Percentiles rank a stretch among this genome's conserved stretches.
phyloP scores from a whole-genome alignment of 139 green algal genomes.

The Choricystis sp. region DNA sequence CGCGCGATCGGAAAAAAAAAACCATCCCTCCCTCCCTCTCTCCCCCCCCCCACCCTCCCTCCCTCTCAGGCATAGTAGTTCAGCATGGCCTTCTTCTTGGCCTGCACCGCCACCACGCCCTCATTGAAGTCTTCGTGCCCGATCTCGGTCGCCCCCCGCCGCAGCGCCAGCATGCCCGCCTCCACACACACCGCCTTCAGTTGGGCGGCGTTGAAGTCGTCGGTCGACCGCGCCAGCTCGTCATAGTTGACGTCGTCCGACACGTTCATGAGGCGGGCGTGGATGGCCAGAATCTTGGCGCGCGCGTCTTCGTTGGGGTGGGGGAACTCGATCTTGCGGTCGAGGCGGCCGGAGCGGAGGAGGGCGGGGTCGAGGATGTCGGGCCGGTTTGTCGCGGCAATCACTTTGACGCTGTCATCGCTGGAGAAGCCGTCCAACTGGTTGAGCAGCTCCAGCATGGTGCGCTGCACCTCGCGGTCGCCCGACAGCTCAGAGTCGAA shows the following conservation, averaged over 20 bases:
- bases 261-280: slow-evolving; percentile 71
- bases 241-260: slow-evolving; percentile 91
- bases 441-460: slow-evolving; percentile 96
- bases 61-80: slow-evolving; percentile 70
- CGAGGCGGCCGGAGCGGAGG: slow-evolving; percentile 84
- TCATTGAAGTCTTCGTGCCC: slow-evolving; percentile 98
- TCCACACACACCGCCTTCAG: slow-evolving; percentile 92
- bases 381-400: slow-evolving; percentile 94
- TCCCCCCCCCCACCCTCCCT: not conserved
- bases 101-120: slow-evolving; percentile 90
- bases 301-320: slow-evolving; percentile 92
- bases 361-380: slow-evolving; percentile 97
- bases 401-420: slow-evolving; percentile 86
- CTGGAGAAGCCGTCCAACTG: slow-evolving; percentile 89
- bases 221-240: slow-evolving; percentile 84
- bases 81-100: slow-evolving; percentile 97
- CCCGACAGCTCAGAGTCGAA: slow-evolving; percentile 86
- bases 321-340: slow-evolving; percentile 99
- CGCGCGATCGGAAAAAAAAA: too few relatives aligned
- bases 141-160: slow-evolving; percentile 81
- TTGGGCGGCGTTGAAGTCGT: slow-evolving; percentile 99
- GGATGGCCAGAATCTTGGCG: slow-evolving; percentile 89
- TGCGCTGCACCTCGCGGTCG: slow-evolving; percentile 94
- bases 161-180: slow-evolving; percentile 94
- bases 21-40: too few relatives aligned